Conservation (phyloP, 352 stramenopile genomes). For the Phytopythium cucurbitacearum region DNA sequence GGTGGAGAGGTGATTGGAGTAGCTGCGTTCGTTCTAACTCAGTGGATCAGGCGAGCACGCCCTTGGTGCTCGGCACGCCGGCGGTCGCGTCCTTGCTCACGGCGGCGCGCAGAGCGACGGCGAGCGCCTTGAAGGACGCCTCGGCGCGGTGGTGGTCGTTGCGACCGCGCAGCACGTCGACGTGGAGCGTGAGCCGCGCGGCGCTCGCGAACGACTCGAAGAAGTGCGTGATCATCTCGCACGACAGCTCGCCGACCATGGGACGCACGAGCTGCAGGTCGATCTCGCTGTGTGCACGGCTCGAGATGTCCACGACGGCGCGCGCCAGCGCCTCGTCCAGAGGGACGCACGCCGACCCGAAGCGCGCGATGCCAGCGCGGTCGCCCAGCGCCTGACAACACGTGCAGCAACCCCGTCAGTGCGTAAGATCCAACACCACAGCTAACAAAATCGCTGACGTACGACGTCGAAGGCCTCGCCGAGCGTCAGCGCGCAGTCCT, state of each 20-base stretch:
- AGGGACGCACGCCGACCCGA: conserved; percentile 82
- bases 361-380: conserved; percentile 86
- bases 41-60: conserved; percentile 65
- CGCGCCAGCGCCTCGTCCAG: conserved; percentile 90
- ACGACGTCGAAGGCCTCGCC: conserved; percentile 89
- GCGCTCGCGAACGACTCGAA: conserved; percentile 93
- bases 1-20: too few species aligned
- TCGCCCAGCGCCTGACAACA: conserved; percentile 78
- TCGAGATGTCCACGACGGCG: conserved; percentile 94
- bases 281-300: conserved; percentile 89
- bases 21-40: too few species aligned
- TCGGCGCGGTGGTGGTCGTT: conserved; percentile 93
- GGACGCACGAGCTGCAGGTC: conserved; percentile 84
- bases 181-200: conserved; percentile 89
- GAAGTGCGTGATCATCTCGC: conserved; percentile 95
- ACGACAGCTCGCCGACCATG: conserved; percentile 85
- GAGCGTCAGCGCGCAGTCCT: conserved; percentile 93
- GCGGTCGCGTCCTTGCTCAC: conserved; percentile 77
- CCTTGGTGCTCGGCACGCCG: conserved; percentile 90
- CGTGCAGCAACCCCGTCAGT: not conserved
- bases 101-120: conserved; percentile 77
- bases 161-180: conserved; percentile 87
- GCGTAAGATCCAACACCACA: not conserved
- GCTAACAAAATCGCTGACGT: not conserved
- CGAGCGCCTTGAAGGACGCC: conserved; percentile 90